Evolutionary conservation across 345 rosid species (phyloP).

Genomic region (Eucalyptus polyanthemos): DNA sequence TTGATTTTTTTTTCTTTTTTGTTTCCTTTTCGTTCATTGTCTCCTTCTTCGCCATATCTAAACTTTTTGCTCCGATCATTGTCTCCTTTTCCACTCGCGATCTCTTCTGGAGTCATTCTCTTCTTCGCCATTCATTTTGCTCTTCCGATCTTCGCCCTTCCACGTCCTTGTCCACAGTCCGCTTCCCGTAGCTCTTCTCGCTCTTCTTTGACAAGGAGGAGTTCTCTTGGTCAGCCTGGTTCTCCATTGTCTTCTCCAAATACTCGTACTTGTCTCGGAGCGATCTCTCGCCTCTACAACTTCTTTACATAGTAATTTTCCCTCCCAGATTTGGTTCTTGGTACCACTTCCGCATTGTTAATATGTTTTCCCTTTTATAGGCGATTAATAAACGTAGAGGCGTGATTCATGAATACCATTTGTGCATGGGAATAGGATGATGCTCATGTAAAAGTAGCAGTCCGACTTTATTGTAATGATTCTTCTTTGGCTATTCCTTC

Average conservation of each 20-base stretch:
- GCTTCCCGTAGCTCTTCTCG: not conserved
- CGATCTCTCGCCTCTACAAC: conserved; percentile 60
- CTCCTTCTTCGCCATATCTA: not conserved
- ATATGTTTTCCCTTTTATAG: not conserved
- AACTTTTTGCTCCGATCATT: not conserved
- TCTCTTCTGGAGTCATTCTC: not conserved
- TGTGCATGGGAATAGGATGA: not conserved
- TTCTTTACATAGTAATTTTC: conserved; percentile 22
- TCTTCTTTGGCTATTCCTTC: not conserved
- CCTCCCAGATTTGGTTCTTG: not conserved
- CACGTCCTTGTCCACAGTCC: not conserved
- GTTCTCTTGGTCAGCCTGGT: not conserved
- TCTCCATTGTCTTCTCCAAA: not conserved
- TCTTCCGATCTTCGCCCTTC: not conserved
- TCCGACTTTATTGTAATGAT: not conserved
- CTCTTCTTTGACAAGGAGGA: not conserved
- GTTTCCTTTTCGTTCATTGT: not conserved
- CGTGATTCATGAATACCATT: not conserved
- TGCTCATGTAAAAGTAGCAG: not conserved
- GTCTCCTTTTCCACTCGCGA: not conserved
- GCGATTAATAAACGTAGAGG: not conserved
- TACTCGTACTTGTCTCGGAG: conserved; percentile 8
- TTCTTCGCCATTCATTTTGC: not conserved
- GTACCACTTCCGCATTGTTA: not conserved
- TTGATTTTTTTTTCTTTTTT: not conserved